Percentiles rank a stretch among this genome's conserved stretches.
These are phyloP conservation scores for Aureobasidium mangrovei DNA, from an alignment of 2,329 filamentous ascomycete genomes.

Conservation along the genomic window DNA sequence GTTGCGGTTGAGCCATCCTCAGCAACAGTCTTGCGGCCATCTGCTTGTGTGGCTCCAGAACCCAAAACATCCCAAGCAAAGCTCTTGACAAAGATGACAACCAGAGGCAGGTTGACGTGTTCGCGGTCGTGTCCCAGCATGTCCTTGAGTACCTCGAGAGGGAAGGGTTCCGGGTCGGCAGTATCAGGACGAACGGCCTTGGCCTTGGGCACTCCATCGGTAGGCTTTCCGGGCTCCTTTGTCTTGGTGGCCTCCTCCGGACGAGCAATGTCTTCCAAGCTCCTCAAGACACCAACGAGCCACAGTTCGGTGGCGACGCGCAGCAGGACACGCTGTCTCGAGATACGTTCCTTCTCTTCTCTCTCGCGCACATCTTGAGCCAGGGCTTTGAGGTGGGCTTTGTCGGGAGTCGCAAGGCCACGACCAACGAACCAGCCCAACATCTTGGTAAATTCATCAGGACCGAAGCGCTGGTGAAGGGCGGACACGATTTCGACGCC, in stretches of 20 bases:
- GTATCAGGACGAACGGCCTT: constrained; percentile 48
- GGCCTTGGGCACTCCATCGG: constrained; percentile 49
- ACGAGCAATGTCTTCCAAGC: constrained; percentile 60
- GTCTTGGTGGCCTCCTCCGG: constrained; percentile 55
- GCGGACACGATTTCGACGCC: constrained; percentile 90
- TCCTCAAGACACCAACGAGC: constrained; percentile 81
- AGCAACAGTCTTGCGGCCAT: constrained; percentile 75
- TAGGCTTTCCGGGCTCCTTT: constrained; percentile 47
- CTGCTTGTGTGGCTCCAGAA: constrained; percentile 59
- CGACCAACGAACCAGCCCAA: constrained; percentile 88
- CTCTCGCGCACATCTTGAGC: constrained; percentile 77
- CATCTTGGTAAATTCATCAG: constrained; percentile 80
- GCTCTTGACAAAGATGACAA: constrained; percentile 91
- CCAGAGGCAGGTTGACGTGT: constrained; percentile 79
- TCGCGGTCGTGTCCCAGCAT: constrained; percentile 88
- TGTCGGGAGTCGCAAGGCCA: constrained; percentile 85
- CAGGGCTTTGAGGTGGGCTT: constrained; percentile 68
- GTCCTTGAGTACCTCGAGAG: constrained; percentile 95
- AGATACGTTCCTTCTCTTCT: constrained; percentile 88
- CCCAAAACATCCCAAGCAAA: constrained; percentile 95
- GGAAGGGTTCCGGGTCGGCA: constrained; percentile 78
- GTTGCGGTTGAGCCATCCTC: constrained; percentile 63
- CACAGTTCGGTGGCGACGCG: constrained; percentile 92
- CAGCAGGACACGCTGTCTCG: constrained; percentile 75
- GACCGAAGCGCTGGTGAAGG: constrained; percentile 90